Conservation (phyloP, 805 yeast species). For the Candida boleticola region DNA sequence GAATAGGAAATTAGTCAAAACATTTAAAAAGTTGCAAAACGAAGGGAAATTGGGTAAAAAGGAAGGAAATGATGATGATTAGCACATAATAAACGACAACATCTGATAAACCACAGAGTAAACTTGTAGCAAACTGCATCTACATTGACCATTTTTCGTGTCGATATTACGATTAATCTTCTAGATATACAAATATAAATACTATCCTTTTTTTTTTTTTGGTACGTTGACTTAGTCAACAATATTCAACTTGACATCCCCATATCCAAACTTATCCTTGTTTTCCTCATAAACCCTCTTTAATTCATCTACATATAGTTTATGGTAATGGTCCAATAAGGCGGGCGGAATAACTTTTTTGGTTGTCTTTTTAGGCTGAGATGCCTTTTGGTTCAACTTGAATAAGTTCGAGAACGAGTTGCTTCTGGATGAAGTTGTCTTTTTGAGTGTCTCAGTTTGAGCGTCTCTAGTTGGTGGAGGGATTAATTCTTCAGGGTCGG, state of each 20-base stretch:
- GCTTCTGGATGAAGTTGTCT: constrained; percentile 1
- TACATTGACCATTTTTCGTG: too few relatives aligned
- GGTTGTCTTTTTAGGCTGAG: constrained; percentile 8
- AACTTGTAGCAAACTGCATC: too few relatives aligned
- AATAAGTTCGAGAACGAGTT: constrained; percentile 29
- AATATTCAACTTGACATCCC: constrained; percentile 47
- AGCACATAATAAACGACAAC: too few relatives aligned
- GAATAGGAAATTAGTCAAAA: constrained; percentile 32
- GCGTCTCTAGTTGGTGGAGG: neutral
- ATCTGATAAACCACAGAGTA: too few relatives aligned
- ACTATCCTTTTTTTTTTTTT: too few relatives aligned
- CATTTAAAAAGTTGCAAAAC: constrained; percentile 28
- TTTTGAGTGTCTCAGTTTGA: neutral
- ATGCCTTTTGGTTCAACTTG: constrained; percentile 13
- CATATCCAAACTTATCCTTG: constrained; percentile 53
- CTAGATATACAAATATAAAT: too few relatives aligned
- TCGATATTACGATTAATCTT: too few relatives aligned
- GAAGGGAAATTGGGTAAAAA: constrained; percentile 21
- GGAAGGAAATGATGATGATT: constrained; percentile 8
- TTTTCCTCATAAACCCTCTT: constrained; percentile 63
- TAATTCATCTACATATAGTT: constrained; percentile 63
- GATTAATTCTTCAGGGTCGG: constrained; percentile 20
- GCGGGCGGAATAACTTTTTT: constrained; percentile 35
- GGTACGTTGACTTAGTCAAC: too few relatives aligned
- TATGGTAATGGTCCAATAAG: constrained; percentile 67